These are phyloP conservation scores for Penicillium maclennaniae DNA, from an alignment of 495 filamentous ascomycete species.

Conservation along the genomic window DNA sequence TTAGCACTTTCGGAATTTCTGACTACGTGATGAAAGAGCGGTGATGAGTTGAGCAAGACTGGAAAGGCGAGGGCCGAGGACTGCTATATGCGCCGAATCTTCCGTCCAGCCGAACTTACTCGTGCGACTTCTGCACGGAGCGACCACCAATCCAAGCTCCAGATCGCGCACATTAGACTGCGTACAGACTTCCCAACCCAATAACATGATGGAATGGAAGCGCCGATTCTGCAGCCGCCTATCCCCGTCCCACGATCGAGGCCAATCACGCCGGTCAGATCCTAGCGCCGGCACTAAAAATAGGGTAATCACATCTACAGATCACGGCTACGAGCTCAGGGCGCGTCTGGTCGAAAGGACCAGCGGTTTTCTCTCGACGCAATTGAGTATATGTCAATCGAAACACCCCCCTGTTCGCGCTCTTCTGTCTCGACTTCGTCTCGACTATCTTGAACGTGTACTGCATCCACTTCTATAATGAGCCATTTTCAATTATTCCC, in stretches of 20 bases:
- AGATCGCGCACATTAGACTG: background rate
- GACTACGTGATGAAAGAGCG: background rate
- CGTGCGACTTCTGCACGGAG: conserved; percentile 13
- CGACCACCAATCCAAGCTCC: conserved; percentile 11
- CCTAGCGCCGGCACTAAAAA: conserved; percentile 25
- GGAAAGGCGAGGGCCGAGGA: background rate
- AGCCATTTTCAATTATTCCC: conserved; percentile 55
- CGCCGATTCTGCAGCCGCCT: conserved; percentile 21
- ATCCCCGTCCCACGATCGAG: conserved; percentile 12
- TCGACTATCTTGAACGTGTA: background rate
- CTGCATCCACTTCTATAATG: conserved; percentile 19
- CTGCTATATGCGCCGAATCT: conserved; percentile 9
- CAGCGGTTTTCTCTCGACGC: background rate
- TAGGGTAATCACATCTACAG: conserved; percentile 22
- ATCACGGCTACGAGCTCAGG: conserved; percentile 3
- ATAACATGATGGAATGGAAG: conserved; percentile 13
- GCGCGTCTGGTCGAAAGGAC: conserved; percentile 5
- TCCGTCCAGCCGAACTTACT: conserved; percentile 8
- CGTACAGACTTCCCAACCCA: conserved; percentile 4
- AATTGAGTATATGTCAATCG: conserved; percentile 24
- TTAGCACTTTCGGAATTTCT: background rate
- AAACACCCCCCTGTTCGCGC: conserved; percentile 17
- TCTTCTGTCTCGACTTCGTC: background rate
- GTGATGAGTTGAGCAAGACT: background rate
- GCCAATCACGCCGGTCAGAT: conserved; percentile 20